A percentile compares a stretch with the other conserved stretches of the same genome.
phyloP scores from a whole-genome alignment of 768 basidiomycete genomes.

The Panellus pusillus region DNA sequence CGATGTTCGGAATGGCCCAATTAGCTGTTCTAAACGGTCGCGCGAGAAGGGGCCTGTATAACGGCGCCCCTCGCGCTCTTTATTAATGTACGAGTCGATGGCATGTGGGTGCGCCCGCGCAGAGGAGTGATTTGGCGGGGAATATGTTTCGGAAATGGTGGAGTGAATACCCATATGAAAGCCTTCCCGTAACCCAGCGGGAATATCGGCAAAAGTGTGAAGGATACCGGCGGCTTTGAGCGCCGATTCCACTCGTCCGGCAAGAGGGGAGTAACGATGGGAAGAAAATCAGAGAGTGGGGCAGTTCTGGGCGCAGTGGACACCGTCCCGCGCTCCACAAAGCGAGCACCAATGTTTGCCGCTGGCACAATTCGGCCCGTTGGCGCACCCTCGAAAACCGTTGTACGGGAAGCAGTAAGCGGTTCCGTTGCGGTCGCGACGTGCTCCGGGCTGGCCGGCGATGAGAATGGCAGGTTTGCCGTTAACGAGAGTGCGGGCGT shows the following conservation, averaged over 20 bases:
- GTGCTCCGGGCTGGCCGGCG: background rate
- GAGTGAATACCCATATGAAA: constrained; percentile 27
- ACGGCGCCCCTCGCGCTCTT: constrained; percentile 7
- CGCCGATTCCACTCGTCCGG: constrained; percentile 18
- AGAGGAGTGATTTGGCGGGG: constrained; percentile 25
- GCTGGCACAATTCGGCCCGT: background rate
- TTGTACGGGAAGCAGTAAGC: constrained; percentile 21
- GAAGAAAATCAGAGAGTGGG: constrained; percentile 17
- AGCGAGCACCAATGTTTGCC: constrained; percentile 21
- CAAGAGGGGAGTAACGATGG: constrained; percentile 25
- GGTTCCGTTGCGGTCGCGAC: constrained; percentile 7
- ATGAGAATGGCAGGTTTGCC: constrained; percentile 10
- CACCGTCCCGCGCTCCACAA: constrained; percentile 7
- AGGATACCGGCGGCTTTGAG: constrained; percentile 10
- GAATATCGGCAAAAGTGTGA: constrained; percentile 24
- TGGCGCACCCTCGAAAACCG: constrained; percentile 6
- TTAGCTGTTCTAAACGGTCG: constrained; percentile 14
- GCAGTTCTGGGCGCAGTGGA: constrained; percentile 23
- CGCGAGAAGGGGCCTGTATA: constrained; percentile 23
- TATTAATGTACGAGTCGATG: constrained; percentile 19
- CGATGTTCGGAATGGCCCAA: constrained; percentile 28
- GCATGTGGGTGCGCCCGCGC: constrained; percentile 12
- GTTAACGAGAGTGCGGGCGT: constrained; percentile 2
- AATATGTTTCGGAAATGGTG: constrained; percentile 7
- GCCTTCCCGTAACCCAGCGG: constrained; percentile 21